Evolutionary conservation across 345 rosid species (phyloP), one percentile per base, ranked within the genome.

Genomic region (Bruguiera sexangula): DNA sequence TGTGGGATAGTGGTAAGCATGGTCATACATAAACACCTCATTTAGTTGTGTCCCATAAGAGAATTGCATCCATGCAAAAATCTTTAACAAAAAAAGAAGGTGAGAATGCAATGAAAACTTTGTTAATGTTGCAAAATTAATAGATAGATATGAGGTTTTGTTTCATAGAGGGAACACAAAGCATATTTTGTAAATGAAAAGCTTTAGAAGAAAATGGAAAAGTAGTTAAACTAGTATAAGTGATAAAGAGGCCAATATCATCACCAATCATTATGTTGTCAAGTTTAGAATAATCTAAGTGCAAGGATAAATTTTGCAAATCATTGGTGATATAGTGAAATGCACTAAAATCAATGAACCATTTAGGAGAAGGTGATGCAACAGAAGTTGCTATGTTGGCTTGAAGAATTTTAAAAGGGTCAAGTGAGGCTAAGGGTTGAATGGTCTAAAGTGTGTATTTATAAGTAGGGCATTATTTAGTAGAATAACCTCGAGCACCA

Each of bases 81-180:
- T 10, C 30, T 21, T 72, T 72, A 7, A 58, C 69, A 29, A 6
- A 16, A 65, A 56, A 65, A 24, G 46, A 56, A 20, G 43, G 60
- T 26, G 13, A 66, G 46, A 66, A 51, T 52, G 27, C 46, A 30
- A 66, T 6, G 43, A 27, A 54, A 6, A 2, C 6, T 5, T 52
- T 51, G n/a, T 63, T 70, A 24, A 10, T 8, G 1, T 4, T 31
- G 6, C 67, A 70, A 30, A 48, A 62, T 34, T 62, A 18, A 0
- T 56, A 61, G 6, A 64, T 13, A 4, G 32, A 72, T n/a, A 65
- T 26, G 0, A 72, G 9, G 39, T 65, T 72, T 10, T 56, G 18
- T 4, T 29, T 26, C 10, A 65, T 56, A 3, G 20, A 0, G 37
- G 59, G 53, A 0, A 65, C 68, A 65, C 7, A 5, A 0, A 65